Percentiles rank a stretch among this genome's conserved stretches.
Evolutionary conservation across 305 asterid genomes (phyloP).

Genomic region (Coffea humblotiana): DNA sequence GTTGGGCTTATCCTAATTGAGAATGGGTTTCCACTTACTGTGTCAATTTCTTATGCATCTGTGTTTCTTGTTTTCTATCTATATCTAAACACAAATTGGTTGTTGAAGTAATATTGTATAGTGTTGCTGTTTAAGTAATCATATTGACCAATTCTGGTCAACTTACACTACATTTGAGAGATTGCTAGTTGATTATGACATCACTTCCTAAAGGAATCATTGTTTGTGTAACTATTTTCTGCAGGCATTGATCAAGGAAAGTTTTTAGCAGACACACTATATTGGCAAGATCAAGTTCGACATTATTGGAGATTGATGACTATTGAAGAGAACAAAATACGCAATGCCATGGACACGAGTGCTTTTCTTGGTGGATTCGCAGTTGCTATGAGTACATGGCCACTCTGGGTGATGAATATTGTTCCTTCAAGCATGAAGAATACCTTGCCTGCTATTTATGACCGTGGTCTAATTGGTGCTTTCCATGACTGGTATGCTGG

Average conservation of each 20-base stretch:
- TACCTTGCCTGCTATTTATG: constrained; percentile 71
- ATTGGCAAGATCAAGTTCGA: constrained; percentile 79
- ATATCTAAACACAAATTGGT: background rate
- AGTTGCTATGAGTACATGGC: constrained; percentile 79
- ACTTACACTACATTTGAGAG: background rate
- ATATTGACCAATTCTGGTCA: background rate
- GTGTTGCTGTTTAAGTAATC: constrained; percentile 1
- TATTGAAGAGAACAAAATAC: constrained; percentile 63
- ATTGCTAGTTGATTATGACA: background rate
- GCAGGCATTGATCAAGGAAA: constrained; percentile 63
- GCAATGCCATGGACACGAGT: constrained; percentile 89
- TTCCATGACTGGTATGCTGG: constrained; percentile 78
- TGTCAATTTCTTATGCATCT: background rate
- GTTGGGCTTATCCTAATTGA: no score
- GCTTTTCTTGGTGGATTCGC: constrained; percentile 94
- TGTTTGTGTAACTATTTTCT: constrained; percentile 11
- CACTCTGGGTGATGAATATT: constrained; percentile 85
- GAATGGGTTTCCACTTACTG: no score
- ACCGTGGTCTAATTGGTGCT: constrained; percentile 68
- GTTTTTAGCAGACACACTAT: constrained; percentile 68
- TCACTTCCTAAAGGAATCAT: background rate
- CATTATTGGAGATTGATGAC: constrained; percentile 91
- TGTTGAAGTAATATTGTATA: background rate
- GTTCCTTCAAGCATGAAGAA: constrained; percentile 57
- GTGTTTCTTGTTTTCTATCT: background rate